Base-by-base conservation (phyloP, 495 filamentous ascomycete species). In the Penicillium diatomitis region DNA sequence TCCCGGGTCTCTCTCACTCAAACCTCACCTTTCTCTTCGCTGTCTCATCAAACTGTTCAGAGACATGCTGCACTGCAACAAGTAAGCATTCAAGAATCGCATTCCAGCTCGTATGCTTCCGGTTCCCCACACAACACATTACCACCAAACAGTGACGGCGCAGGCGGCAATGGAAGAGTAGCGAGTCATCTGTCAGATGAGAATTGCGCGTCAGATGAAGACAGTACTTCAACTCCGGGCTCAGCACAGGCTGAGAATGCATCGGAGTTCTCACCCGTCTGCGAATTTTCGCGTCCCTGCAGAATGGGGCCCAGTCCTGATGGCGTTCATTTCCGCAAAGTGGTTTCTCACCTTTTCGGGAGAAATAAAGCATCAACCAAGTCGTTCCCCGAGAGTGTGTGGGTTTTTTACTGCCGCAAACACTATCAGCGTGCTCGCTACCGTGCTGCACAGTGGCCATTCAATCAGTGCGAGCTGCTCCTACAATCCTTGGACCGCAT, bases 301-400 rank as follows among this genome's bases (percentile, higher is more conserved):
- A 35, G 32, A 1, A 61, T 63, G 60, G 28, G 50, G 37, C 43
- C 43, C 20, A 32, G 28, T 6, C 43, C 43, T 0, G 43, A 46
- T 37, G 54, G 55, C 0, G 50, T 55, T 32, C 60, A 63, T 33
- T 61, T 44, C 39, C 79, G 89, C 33, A 95, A 95, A 60, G 76
- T 84, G 6, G 81, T 94, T 32, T 89, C 86, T 0, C 86, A 95
- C 52, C 74, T 90, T 50, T 92, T 95, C 57, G 89, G 89, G n/a
- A 78, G 89, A 8, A 95, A 95, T 72, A 95, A 95, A 64, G 66
- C 69, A 1, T 79, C 77, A 37, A 94, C 89, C 0, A 76, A 81
- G 10, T 64, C 67, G 4, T 83, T 95, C 38, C 85, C 86, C 0
- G 53, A 71, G 0, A 48, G 74, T 1, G 70, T 85, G 9, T 91